Base-by-base conservation (phyloP, 768 basidiomycete genomes). In the Leucogyrophana mollusca region DNA sequence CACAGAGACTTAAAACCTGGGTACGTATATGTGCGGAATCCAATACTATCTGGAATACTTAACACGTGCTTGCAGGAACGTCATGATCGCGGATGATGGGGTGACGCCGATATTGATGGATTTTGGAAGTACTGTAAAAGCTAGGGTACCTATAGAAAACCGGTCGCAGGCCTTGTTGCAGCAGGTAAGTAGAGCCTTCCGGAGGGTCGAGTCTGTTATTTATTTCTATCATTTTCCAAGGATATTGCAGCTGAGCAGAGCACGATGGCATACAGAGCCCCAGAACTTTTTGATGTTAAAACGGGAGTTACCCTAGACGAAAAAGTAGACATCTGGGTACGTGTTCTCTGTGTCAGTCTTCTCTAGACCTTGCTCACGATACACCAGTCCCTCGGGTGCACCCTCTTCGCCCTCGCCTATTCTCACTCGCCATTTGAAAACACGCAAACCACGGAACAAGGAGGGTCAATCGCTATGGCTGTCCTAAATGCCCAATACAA, bases 221-320 rank as follows among this genome's bases (percentile, higher is more conserved):
- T 33, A 44, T 34, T 9, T 7, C 45, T 22, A 9, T n/a, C 20
- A 9, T n/a, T 36, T 23, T 21, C 49, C 16, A 48, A 90, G 80
- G 96, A 99, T 63, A 83, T 95, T 52, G 96, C 96, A 3, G 93
- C 92, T 14, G 96, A 99, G 66, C 94, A 95, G 65, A 95, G 93
- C 54, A 93, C 94, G 10, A 98, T 99, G 96, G 90, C 96, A 0
- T 99, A 95, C 58, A 85, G 96, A 16, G 94, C 96, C 2, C 96
- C 96, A 0, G 96, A 99, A 60, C 73, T 99, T 17, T 99, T 97
- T 61, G 96, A 99, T 56, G 94, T 96, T 46, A 95, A 95, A 64
- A 97, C 94, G 4, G 91, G 90, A 18, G 71, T 78, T 33, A 80
- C 73, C 1, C 68, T 98, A 7, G 91, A 96, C 56, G 95, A 97